Percentiles rank a stretch among this genome's conserved stretches.
phyloP scores from a whole-genome alignment of 352 stramenopile genomes.

The Elongisporangium prolatum region DNA sequence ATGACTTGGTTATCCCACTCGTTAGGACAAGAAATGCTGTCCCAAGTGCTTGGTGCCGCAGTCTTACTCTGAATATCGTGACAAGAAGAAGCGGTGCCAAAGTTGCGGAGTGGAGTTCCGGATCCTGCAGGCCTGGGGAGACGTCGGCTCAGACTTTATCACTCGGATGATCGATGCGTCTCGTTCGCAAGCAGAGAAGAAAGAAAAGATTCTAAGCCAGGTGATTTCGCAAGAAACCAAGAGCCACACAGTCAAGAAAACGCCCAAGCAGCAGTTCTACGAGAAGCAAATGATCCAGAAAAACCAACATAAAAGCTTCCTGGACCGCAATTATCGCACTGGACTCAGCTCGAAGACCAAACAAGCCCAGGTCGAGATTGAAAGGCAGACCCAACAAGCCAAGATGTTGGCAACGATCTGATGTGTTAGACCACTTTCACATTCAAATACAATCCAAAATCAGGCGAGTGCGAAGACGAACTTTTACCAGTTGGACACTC shows the following conservation, averaged over 20 bases:
- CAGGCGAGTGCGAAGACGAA: too few relatives aligned
- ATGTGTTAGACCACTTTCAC: too few relatives aligned
- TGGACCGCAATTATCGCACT: constrained; percentile 60
- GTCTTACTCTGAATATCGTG: constrained; percentile 77
- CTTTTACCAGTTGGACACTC: too few relatives aligned
- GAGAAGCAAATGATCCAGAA: constrained; percentile 58
- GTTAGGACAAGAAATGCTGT: constrained; percentile 76
- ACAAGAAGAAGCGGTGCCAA: constrained; percentile 86
- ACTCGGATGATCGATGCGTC: constrained; percentile 45
- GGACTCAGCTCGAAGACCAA: constrained; percentile 51
- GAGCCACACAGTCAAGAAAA: constrained; percentile 31
- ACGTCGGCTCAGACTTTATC: constrained; percentile 64
- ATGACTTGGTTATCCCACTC: not conserved
- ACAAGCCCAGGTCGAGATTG: constrained; percentile 38
- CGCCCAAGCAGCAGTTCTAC: constrained; percentile 58
- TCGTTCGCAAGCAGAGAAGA: constrained; percentile 33
- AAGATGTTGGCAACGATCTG: constrained; percentile 14
- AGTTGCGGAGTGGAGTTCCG: constrained; percentile 75
- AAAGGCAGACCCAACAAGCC: constrained; percentile 34
- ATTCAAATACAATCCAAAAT: too few relatives aligned
- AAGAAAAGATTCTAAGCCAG: constrained; percentile 42
- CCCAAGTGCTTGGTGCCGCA: constrained; percentile 61
- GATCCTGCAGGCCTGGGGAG: constrained; percentile 66
- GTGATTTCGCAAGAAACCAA: constrained; percentile 33
- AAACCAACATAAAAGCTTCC: constrained; percentile 41